Conservation (phyloP, 2,329 filamentous ascomycete species). For the Xylaria sp. region DNA sequence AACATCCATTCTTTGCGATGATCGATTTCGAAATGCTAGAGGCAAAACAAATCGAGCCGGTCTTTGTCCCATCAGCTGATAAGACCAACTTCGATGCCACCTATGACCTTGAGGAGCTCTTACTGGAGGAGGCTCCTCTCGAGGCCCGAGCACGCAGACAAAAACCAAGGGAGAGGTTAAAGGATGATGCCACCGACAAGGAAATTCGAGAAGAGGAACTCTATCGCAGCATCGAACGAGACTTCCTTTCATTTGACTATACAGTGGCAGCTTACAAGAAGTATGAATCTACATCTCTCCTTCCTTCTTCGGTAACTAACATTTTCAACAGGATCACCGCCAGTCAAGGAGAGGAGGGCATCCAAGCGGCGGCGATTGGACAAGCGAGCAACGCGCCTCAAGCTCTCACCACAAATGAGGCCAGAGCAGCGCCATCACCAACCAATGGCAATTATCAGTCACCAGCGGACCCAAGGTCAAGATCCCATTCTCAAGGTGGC, state of each 20-base stretch:
- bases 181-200: slow-evolving; percentile 93
- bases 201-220: slow-evolving; percentile 95
- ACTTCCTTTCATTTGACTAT: slow-evolving; percentile 97
- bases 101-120: slow-evolving; percentile 92
- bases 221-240: slow-evolving; percentile 91
- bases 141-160: slow-evolving; percentile 93
- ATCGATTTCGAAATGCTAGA: slow-evolving; percentile 89
- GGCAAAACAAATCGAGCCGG: slow-evolving; percentile 86
- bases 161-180: slow-evolving; percentile 90
- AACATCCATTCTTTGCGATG: slow-evolving; percentile 87
- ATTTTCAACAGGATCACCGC: slow-evolving; percentile 52
- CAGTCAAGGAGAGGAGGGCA: slow-evolving; percentile 43
- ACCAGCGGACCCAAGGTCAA: slow-evolving; percentile 31
- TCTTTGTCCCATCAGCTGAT: slow-evolving; percentile 93
- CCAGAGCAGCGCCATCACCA: slow-evolving; percentile 53
- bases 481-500: slow-evolving; percentile 28
- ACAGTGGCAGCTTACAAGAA: slow-evolving; percentile 82
- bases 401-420: slow-evolving; percentile 65
- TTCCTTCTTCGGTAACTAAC: slow-evolving; percentile 20
- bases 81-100: slow-evolving; percentile 99
- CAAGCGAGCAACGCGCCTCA: slow-evolving; percentile 52
- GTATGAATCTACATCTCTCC: slow-evolving; percentile 52
- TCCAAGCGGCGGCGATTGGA: slow-evolving; percentile 27
- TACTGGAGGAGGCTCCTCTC: slow-evolving; percentile 93
- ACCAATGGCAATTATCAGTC: slow-evolving; percentile 44